A percentile compares a stretch with the other conserved stretches of the same genome.
Conservation (phyloP, 2,329 filamentous ascomycete species). For the Amylocarpus encephaloides region DNA sequence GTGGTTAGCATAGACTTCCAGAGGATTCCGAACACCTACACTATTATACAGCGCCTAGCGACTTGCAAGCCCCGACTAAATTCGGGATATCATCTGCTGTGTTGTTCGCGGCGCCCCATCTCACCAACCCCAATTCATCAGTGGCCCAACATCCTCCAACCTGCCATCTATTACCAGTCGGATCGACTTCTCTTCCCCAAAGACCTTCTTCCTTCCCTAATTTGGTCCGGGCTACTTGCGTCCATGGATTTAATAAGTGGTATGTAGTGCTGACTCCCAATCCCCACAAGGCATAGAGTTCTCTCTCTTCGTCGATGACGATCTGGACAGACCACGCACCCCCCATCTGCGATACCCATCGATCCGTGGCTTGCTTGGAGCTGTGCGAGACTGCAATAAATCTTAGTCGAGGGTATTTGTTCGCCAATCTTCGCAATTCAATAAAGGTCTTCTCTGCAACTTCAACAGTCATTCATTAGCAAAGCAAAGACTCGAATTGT, state of each 20-base stretch:
- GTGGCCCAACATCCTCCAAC: conserved; percentile 49
- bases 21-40: background rate
- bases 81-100: conserved; percentile 50
- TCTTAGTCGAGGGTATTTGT: conserved; percentile 43
- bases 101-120: conserved; percentile 44
- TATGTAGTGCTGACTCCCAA: conserved; percentile 55
- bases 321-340: conserved; percentile 45
- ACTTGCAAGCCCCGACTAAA: conserved; percentile 41
- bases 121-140: conserved; percentile 36
- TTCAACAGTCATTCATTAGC: conserved; percentile 28
- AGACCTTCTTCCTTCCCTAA: conserved; percentile 59
- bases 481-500: no score
- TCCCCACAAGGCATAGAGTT: conserved; percentile 61
- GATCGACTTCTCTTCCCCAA: conserved; percentile 54
- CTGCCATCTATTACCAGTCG: conserved; percentile 64
- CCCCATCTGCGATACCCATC: conserved; percentile 27
- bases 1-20: conserved; percentile 1
- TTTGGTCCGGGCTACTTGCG: conserved; percentile 49
- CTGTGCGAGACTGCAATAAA: conserved; percentile 61
- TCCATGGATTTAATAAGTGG: conserved; percentile 55
- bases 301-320: conserved; percentile 54
- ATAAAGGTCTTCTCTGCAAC: conserved; percentile 65
- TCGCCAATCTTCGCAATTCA: conserved; percentile 46
- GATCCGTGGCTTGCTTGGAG: conserved; percentile 50
- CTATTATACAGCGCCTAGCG: conserved; percentile 20